Evolutionary conservation across 441 rosid genomes (phyloP).

Genomic region (Corymbia calophylla): DNA sequence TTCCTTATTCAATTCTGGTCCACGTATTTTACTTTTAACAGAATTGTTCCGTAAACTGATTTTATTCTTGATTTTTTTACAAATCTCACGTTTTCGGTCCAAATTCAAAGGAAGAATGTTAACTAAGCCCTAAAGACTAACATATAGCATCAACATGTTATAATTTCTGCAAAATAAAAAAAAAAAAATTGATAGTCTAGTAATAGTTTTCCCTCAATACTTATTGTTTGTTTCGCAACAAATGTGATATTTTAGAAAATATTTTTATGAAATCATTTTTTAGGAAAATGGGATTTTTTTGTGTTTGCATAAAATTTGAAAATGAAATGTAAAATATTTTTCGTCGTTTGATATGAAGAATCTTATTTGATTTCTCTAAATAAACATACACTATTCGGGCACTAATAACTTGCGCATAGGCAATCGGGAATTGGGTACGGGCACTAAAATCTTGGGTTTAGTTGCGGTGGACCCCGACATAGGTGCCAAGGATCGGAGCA

Average conservation of each 20-base stretch:
- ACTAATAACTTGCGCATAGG: no score
- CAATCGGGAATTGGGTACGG: accelerated
- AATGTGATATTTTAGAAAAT: not conserved
- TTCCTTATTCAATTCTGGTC: not conserved
- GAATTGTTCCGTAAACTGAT: not conserved
- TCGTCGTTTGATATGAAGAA: not conserved
- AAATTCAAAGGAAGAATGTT: not conserved
- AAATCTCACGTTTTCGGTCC: not conserved
- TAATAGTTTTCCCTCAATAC: not conserved
- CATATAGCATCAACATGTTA: not conserved
- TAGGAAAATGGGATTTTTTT: no score
- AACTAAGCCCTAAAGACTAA: not conserved
- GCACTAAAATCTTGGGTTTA: not conserved
- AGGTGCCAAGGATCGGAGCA: not conserved
- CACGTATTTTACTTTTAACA: not conserved
- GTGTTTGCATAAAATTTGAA: no score
- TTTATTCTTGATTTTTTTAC: not conserved
- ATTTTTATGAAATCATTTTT: no score
- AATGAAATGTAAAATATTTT: no score
- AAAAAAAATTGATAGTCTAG: not conserved
- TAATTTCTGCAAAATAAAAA: not conserved
- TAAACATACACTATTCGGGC: no score
- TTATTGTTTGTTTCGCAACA: not conserved
- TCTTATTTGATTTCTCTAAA: not conserved
- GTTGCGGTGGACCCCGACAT: not conserved